Evolutionary conservation across 2,329 filamentous ascomycete species (phyloP).

Genomic region (Neurospora crassa): DNA sequence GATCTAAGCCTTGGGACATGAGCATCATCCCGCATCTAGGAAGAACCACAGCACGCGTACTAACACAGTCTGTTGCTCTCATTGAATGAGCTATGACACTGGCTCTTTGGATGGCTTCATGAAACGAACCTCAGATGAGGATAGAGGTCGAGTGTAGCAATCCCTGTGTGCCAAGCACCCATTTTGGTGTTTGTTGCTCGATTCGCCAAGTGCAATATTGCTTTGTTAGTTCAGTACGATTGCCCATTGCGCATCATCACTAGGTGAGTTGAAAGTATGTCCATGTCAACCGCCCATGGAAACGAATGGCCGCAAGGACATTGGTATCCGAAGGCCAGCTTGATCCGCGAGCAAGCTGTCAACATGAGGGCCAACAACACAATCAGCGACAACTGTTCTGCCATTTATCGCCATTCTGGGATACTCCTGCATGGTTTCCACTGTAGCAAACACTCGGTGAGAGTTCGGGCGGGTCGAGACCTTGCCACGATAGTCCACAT

Average conservation of each 20-base stretch:
- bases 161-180: background rate
- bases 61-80: background rate
- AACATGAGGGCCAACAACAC: background rate
- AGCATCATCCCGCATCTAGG: background rate
- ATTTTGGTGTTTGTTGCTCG: background rate
- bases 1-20: background rate
- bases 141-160: background rate
- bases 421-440: background rate
- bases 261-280: background rate
- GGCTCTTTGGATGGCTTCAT: background rate
- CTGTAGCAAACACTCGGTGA: background rate
- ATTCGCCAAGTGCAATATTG: background rate
- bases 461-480: background rate
- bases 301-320: background rate
- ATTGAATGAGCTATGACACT: background rate
- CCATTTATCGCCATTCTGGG: background rate
- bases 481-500: background rate
- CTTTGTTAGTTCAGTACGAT: background rate
- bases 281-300: background rate
- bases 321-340: background rate
- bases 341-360: background rate
- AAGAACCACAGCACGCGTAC: background rate
- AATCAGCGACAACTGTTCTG: background rate
- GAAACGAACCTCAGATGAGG: background rate
- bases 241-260: background rate